Base-by-base conservation (phyloP, 1,284 basidiomycete species). In the Cutaneotrichosporon cyanovorans region DNA sequence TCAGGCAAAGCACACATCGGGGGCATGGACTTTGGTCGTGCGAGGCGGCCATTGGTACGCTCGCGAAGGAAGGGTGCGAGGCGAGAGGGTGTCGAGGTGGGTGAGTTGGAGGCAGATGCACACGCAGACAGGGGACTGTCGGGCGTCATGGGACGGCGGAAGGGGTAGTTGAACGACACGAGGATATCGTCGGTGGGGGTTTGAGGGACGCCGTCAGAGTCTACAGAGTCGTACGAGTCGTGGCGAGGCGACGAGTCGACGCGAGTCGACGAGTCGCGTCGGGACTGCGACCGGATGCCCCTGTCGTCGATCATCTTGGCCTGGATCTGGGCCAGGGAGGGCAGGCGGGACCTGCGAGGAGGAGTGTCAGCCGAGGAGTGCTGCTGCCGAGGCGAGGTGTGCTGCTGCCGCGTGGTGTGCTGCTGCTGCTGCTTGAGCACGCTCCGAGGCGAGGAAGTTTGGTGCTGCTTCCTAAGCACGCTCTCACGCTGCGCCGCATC, bases 261-360 rank as follows among this genome's bases (percentile, higher is more conserved):
- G n/a, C n/a, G n/a, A n/a, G n/a, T n/a, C n/a, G n/a, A n/a, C n/a
- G n/a, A n/a, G n/a, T n/a, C n/a, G n/a, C n/a, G n/a, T n/a, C n/a
- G n/a, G n/a, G n/a, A n/a, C n/a, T n/a, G n/a, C n/a, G n/a, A n/a
- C n/a, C n/a, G n/a, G n/a, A n/a, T n/a, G n/a, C n/a, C n/a, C n/a
- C n/a, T n/a, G n/a, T n/a, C n/a, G n/a, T n/a, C n/a, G n/a, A n/a
- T 40, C 51, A 69, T 58, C 56, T 63, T 62, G 19, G 63, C 63
- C 45, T 69, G 64, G 32, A 69, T 68, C 59, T 69, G 61, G 32
- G 61, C 61, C 5, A 69, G 55, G 35, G 58, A 61, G 2, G 67
- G 67, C 16, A 69, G 57, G 21, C 56, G 58, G 7, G 25, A 28
- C 16, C 57, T 57, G n/a, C n/a, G n/a, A n/a, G n/a, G n/a, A n/a